Percentiles rank a stretch among this genome's conserved stretches.
These are phyloP conservation scores for Fraxinus albicans DNA, from an alignment of 305 asterid genomes.

Conservation along the genomic window DNA sequence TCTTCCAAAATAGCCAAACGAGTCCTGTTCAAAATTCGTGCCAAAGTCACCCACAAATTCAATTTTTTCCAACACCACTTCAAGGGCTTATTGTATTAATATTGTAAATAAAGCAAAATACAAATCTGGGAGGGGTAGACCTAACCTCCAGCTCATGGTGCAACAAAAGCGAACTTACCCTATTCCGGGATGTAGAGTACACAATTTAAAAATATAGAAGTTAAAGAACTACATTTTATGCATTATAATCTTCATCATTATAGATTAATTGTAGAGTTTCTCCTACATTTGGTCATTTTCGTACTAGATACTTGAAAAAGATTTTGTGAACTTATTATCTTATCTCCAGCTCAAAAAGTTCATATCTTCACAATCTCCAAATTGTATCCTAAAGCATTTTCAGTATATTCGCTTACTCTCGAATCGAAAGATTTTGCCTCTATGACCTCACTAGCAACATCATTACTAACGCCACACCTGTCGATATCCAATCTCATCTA, in stretches of 20 bases:
- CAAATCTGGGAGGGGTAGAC: background rate
- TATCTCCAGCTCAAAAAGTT: no score
- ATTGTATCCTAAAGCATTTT: background rate
- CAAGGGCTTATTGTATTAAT: background rate
- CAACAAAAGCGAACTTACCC: background rate
- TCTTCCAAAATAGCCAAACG: no score
- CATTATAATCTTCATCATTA: background rate
- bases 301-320: background rate
- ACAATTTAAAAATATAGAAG: background rate
- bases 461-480: background rate
- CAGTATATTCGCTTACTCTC: background rate
- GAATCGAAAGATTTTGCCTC: no score
- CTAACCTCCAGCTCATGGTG: background rate
- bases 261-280: background rate
- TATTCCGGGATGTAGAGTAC: background rate
- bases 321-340: background rate
- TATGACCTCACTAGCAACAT: background rate
- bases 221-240: background rate
- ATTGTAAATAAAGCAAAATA: background rate
- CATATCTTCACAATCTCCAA: background rate
- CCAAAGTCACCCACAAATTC: no score
- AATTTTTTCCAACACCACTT: background rate
- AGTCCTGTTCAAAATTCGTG: no score
- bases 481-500: background rate
- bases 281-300: background rate